Conservation (phyloP, 1,139 yeast species). For the Geotrichum histeridarum region DNA sequence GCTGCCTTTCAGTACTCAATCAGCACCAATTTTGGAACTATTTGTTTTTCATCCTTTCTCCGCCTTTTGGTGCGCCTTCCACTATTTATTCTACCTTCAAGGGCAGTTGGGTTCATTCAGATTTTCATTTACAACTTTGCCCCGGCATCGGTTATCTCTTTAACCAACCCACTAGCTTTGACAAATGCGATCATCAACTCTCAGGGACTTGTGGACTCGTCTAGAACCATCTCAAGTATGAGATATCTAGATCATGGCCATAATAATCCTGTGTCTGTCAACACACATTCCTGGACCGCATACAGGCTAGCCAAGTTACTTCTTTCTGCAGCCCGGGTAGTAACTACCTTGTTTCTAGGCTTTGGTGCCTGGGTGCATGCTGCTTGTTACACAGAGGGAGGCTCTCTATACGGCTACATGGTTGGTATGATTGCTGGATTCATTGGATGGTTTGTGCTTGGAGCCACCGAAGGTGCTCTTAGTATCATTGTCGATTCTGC, state of each 20-base stretch:
- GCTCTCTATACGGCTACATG: constrained; percentile 40
- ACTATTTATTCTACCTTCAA: constrained; percentile 35
- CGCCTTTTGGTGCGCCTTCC: constrained; percentile 38
- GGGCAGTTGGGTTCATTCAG: constrained; percentile 31
- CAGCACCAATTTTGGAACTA: constrained; percentile 39
- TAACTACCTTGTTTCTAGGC: constrained; percentile 39
- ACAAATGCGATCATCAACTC: constrained; percentile 38
- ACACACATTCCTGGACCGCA: constrained; percentile 30
- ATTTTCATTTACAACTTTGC: constrained; percentile 29
- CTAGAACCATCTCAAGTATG: constrained; percentile 31
- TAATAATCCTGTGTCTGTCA: constrained; percentile 14
- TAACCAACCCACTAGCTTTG: constrained; percentile 39
- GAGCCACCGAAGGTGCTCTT: constrained; percentile 42
- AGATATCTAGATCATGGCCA: constrained; percentile 25
- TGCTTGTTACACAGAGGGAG: constrained; percentile 33
- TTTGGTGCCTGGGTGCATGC: constrained; percentile 42
- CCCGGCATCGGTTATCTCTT: constrained; percentile 31
- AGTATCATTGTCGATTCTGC: constrained; percentile 41
- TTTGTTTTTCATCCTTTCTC: constrained; percentile 37
- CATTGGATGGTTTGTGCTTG: constrained; percentile 43
- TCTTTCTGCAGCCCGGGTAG: constrained; percentile 38
- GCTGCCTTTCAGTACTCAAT: constrained; percentile 32
- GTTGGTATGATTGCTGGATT: constrained; percentile 41
- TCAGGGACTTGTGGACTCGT: constrained; percentile 34
- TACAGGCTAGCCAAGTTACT: constrained; percentile 39